Evolutionary conservation across 805 yeast species (phyloP), one percentile per base, ranked within the genome.

Genomic region (Tetrapisispora namnaoensis): DNA sequence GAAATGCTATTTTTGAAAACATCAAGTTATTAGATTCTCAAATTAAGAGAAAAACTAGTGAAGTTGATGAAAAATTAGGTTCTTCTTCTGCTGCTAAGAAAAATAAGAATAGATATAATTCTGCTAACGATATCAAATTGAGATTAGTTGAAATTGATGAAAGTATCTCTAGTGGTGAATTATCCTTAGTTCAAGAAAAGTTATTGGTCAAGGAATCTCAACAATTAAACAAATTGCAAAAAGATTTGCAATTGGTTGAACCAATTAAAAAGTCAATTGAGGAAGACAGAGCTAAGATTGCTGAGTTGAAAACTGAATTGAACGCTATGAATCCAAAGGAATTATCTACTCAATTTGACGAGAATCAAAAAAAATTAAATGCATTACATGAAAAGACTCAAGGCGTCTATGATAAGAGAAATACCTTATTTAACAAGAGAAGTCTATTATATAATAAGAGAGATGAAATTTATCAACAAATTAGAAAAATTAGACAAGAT

Each of bases 151-250:
- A 72, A 55, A 77, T 88, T 61, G 97, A 93, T 65, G 76, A 75
- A 40, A 73, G 76, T 56, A 82, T 93, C 53, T 86, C 85, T 49
- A 70, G 84, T 45, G 98, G 98, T 54, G 69, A 75, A 42, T 74
- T 93, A 65, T 79, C 86, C 59, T 79, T 93, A 62, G 97, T 89
- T 47, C 96, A 91, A 54, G 99, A 93, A 76, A 83, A 87, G 73
- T 77, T 81, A 63, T 70, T 75, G 55, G 80, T 93, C 56, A 86
- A 86, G 71, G 98, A 91, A 71, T 85, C 88, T 75, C 77, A 88
- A 46, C 68, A 82, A 42, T 78, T 93, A 67, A 82, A 91, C 70
- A 88, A 86, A 70, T 71, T 85, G 63, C 80, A 82, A 62, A 84
- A 83, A 67, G 90, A 83, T 66, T 86, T 87, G 64, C 79, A 79